These are phyloP conservation scores for Aphanomyces astaci DNA, from an alignment of 352 stramenopile genomes.

Conservation along the genomic window DNA sequence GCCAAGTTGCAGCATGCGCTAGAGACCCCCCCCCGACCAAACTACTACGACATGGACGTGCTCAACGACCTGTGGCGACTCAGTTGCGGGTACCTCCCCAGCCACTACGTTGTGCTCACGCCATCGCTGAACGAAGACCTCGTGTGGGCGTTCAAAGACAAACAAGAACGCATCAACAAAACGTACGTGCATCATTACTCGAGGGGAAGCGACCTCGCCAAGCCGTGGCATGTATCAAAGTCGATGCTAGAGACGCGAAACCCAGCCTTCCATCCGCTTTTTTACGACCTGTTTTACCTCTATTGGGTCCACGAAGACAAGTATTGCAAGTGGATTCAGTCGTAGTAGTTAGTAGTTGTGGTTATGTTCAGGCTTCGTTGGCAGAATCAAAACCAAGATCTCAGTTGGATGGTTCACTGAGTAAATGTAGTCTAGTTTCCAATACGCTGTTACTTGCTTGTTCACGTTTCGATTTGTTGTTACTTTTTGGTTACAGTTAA, in stretches of 20 bases:
- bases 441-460: too few species aligned
- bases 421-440: too few species aligned
- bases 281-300: conserved; percentile 14
- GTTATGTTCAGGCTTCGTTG: too few species aligned
- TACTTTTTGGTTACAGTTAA: too few species aligned
- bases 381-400: too few species aligned
- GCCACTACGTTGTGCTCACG: conserved; percentile 5
- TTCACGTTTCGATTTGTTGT: too few species aligned
- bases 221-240: not conserved
- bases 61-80: conserved; percentile 3
- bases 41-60: conserved; percentile 19
- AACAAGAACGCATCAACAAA: not conserved
- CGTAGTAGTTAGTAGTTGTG: too few species aligned
- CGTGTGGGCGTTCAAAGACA: not conserved
- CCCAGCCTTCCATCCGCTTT: not conserved
- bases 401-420: too few species aligned
- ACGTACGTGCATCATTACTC: conserved; percentile 20
- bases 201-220: not conserved
- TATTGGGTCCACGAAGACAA: conserved; percentile 2
- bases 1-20: not conserved
- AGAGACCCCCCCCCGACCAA: not conserved
- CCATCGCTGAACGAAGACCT: not conserved
- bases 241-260: too few species aligned
- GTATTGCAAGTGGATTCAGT: conserved; percentile 1
- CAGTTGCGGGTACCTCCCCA: not conserved